Evolutionary conservation across 495 filamentous ascomycete genomes (phyloP).

Genomic region (Aspergillus incahuasiensis): DNA sequence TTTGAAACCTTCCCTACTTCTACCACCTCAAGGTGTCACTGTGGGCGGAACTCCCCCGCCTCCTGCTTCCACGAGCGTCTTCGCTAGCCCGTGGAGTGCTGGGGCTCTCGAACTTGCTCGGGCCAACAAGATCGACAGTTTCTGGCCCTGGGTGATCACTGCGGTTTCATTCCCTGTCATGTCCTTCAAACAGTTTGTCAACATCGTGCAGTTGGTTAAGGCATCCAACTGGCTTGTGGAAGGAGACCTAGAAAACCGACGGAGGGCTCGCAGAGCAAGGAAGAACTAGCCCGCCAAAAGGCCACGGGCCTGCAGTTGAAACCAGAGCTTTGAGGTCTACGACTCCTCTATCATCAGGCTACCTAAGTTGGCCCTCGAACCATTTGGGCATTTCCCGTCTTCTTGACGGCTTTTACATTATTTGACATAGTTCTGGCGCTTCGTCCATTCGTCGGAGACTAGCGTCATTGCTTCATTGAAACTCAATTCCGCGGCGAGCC

Average conservation of each 20-base stretch:
- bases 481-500: constrained; percentile 2
- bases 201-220: constrained; percentile 90
- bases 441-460: constrained; percentile 26
- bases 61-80: constrained; percentile 56
- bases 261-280: constrained; percentile 22
- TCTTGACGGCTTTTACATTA: constrained; percentile 12
- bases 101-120: constrained; percentile 87
- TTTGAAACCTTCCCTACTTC: constrained; percentile 77
- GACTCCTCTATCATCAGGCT: background rate
- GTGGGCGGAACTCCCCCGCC: constrained; percentile 40
- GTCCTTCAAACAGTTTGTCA: constrained; percentile 87
- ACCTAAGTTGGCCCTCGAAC: background rate
- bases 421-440: constrained; percentile 40
- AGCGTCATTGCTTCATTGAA: constrained; percentile 15
- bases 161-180: constrained; percentile 80
- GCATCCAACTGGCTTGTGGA: constrained; percentile 90
- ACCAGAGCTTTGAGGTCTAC: background rate
- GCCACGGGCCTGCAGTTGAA: background rate
- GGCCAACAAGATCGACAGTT: constrained; percentile 88
- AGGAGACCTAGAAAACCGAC: constrained; percentile 55
- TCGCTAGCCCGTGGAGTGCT: constrained; percentile 80
- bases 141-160: constrained; percentile 82
- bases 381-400: background rate
- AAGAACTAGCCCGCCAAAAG: constrained; percentile 21
- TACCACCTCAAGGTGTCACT: constrained; percentile 40